Conservation (phyloP, 495 filamentous ascomycete species). For the Bryoglossum gracile region DNA sequence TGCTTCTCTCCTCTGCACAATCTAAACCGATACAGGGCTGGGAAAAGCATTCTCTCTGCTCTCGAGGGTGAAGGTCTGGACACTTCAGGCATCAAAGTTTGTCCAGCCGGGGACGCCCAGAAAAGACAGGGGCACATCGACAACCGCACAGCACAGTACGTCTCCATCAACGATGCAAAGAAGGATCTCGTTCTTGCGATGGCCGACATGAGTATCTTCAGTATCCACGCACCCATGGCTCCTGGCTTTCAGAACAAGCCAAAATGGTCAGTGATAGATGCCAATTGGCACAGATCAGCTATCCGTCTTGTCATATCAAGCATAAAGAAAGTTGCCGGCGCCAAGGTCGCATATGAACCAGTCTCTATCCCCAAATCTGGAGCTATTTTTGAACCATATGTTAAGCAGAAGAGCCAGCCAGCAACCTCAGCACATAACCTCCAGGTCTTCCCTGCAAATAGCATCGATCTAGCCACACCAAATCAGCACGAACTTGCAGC, state of each 20-base stretch:
- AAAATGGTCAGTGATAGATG: slow-evolving; percentile 72
- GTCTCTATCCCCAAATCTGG: slow-evolving; percentile 73
- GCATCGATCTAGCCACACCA: slow-evolving; percentile 66
- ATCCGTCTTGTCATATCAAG: slow-evolving; percentile 9
- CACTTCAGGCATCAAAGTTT: slow-evolving; percentile 54
- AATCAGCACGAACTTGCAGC: slow-evolving; percentile 74
- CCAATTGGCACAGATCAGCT: slow-evolving; percentile 65
- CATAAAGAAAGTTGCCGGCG: slow-evolving; percentile 39
- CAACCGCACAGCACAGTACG: slow-evolving; percentile 75
- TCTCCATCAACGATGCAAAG: slow-evolving; percentile 75
- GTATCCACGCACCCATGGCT: slow-evolving; percentile 24
- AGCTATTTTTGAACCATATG: slow-evolving; percentile 48
- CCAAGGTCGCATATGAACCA: slow-evolving; percentile 79
- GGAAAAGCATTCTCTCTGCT: slow-evolving; percentile 56
- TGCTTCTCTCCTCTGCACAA: slow-evolving; percentile 1
- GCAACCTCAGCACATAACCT: too few species aligned
- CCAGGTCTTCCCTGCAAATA: slow-evolving; percentile 21
- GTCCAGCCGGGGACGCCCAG: too few species aligned
- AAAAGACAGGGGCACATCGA: slow-evolving; percentile 42
- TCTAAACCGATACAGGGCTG: slow-evolving; percentile 39
- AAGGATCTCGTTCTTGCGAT: slow-evolving; percentile 81
- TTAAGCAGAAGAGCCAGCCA: neutral
- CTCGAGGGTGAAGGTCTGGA: slow-evolving; percentile 57
- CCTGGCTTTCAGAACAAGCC: neutral
- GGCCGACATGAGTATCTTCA: slow-evolving; percentile 90